Evolutionary conservation across 73 alveolate genomes (phyloP).

Genomic region (Paramecium biaurelia): DNA sequence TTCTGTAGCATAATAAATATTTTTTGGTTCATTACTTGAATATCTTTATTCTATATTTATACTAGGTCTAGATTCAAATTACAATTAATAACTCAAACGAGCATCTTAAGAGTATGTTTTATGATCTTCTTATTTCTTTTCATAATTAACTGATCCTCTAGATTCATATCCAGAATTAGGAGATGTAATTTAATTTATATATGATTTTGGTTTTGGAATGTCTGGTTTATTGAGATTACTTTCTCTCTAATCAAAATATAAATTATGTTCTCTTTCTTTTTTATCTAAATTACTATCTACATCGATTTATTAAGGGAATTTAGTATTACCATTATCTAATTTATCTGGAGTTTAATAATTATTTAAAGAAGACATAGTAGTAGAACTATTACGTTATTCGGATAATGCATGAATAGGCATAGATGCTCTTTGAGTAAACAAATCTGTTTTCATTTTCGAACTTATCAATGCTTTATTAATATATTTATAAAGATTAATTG

Average conservation of each 20-base stretch:
- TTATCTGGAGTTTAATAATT: background rate
- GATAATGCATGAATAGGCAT: background rate
- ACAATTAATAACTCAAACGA: background rate
- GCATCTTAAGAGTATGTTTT: background rate
- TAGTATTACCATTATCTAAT: background rate
- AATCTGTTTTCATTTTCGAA: background rate
- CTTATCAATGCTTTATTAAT: background rate
- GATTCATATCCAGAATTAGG: background rate
- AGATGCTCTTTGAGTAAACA: slow-evolving; percentile 13
- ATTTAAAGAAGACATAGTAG: background rate
- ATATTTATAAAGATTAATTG: slow-evolving; percentile 3
- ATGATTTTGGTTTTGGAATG: background rate
- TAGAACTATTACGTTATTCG: background rate
- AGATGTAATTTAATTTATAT: background rate
- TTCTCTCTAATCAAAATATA: background rate
- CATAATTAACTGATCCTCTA: background rate
- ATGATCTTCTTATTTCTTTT: background rate
- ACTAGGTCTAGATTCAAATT: background rate
- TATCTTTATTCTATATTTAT: background rate
- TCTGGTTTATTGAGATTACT: background rate
- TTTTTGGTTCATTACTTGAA: background rate
- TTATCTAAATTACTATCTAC: background rate
- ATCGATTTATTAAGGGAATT: background rate
- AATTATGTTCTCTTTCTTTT: background rate
- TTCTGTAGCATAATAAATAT: background rate